Evolutionary conservation across 345 rosid genomes (phyloP), one percentile per base, ranked within the genome.

Genomic region (Aquilaria malaccensis): DNA sequence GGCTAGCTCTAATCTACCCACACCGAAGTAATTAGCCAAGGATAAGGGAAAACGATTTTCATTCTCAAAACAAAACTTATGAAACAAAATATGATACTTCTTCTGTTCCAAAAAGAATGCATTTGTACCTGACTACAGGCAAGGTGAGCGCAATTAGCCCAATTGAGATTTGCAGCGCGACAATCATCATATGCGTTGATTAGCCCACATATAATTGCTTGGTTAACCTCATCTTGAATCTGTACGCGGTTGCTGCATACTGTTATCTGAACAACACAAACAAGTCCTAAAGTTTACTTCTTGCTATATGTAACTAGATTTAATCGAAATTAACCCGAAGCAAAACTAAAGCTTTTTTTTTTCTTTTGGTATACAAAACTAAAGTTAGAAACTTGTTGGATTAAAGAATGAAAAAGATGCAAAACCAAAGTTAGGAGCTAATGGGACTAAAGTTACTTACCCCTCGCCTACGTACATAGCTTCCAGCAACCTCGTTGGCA

Each of bases 141-240:
- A 83, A 90, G 99, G 64, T 94, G 99, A 56, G 93, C 95, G 67
- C 99, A 94, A 64, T 86, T 81, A 55, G 75, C 14, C 96, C 96
- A 91, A 64, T 90, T 84, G 78, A 94, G 64, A 66, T 94, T 94
- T 66, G 78, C 76, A 53, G 96, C 95, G 2, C 89, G 95, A 10
- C 99, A 94, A 11, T 91, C 86, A 59, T 91, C 97, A 60, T 84
- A 91, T 33, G 97, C 97, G 70, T 91, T 95, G 67, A 94, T 88
- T 11, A 94, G 77, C 76, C 85, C 93, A 45, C 90, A 97, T 76
- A 76, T 81, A 63, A 90, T 77, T 9, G 83, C 91, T 86, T 88
- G 96, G 66, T 81, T 85, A 67, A 90, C 96, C 31, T 86, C 96
- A 65, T 90, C 96, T 81, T 88, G 96, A 6, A 81, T 32, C 3